Conservation (phyloP, 1,139 yeast genomes). For the Suhomyces coccinellae region DNA sequence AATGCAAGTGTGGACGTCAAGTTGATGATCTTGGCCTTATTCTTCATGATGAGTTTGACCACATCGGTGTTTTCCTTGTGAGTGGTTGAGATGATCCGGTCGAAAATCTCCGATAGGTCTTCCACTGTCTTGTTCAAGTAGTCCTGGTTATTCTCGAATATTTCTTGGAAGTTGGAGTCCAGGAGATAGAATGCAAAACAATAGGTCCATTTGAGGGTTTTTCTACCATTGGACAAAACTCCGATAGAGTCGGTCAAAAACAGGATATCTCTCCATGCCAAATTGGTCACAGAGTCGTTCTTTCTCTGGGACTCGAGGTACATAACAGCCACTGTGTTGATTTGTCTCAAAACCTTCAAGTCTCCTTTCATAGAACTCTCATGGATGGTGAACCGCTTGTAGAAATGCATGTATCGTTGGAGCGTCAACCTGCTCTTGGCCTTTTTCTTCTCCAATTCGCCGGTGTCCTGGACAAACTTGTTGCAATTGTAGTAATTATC, state of each 20-base stretch:
- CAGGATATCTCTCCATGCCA: constrained; percentile 91
- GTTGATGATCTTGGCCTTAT: constrained; percentile 52
- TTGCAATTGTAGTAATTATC: constrained; percentile 70
- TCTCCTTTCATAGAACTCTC: constrained; percentile 79
- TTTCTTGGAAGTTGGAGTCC: constrained; percentile 48
- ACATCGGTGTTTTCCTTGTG: constrained; percentile 25
- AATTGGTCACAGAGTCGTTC: constrained; percentile 26
- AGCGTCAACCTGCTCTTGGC: constrained; percentile 44
- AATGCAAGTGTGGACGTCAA: constrained; percentile 46
- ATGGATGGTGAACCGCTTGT: constrained; percentile 74
- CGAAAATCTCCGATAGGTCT: constrained; percentile 71
- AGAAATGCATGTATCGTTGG: constrained; percentile 74
- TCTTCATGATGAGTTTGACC: constrained; percentile 42
- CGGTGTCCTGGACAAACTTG: constrained; percentile 39
- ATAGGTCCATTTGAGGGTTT: constrained; percentile 88
- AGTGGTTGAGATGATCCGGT: constrained; percentile 44
- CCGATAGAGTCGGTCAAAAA: constrained; percentile 74
- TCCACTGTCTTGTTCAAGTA: constrained; percentile 76
- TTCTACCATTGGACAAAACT: constrained; percentile 66
- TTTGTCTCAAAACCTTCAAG: constrained; percentile 56
- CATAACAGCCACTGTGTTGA: constrained; percentile 63
- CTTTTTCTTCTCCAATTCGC: constrained; percentile 32
- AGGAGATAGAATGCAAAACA: constrained; percentile 74
- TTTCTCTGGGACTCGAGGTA: constrained; percentile 49
- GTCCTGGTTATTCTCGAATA: constrained; percentile 76